Conservation (phyloP, 1,284 basidiomycete species). For the Sporisorium sorghi region DNA sequence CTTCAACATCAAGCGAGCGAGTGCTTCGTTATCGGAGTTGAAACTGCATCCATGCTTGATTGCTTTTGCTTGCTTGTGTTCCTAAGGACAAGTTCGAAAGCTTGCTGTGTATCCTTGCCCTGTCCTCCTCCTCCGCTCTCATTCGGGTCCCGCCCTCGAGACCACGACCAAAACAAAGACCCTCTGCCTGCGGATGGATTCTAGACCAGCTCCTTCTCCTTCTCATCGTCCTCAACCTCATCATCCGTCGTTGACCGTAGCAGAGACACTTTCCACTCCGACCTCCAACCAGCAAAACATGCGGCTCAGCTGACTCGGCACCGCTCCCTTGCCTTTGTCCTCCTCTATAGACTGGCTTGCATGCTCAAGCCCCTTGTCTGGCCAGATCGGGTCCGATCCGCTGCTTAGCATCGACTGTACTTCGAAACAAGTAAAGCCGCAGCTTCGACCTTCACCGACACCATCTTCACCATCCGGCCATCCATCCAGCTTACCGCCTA, state of each 20-base stretch:
- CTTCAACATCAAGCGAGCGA: too few relatives aligned
- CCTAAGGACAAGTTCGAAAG: not conserved
- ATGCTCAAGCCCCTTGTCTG: not conserved
- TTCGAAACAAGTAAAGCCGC: not conserved
- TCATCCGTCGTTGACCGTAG: constrained; percentile 4
- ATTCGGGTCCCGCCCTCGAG: constrained; percentile 3
- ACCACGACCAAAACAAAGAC: constrained; percentile 10
- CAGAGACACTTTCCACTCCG: constrained; percentile 19
- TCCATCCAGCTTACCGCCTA: not conserved
- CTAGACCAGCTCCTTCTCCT: not conserved
- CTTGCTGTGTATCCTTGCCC: too few relatives aligned
- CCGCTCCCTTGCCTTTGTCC: not conserved
- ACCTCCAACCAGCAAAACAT: constrained; percentile 33
- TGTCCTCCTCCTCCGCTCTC: too few relatives aligned
- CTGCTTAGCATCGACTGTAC: not conserved
- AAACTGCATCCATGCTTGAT: too few relatives aligned
- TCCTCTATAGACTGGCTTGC: too few relatives aligned
- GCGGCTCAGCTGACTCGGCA: constrained; percentile 2
- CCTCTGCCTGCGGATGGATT: not conserved
- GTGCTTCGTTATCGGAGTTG: not conserved
- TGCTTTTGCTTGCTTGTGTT: constrained; percentile 1
- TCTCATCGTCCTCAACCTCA: not conserved
- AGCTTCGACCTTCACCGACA: not conserved
- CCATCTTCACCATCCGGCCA: constrained; percentile 5
- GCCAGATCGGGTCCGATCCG: constrained; percentile 37